These are phyloP conservation scores for Scytalidium lignicola DNA, from an alignment of 2,329 filamentous ascomycete genomes.

Conservation along the genomic window DNA sequence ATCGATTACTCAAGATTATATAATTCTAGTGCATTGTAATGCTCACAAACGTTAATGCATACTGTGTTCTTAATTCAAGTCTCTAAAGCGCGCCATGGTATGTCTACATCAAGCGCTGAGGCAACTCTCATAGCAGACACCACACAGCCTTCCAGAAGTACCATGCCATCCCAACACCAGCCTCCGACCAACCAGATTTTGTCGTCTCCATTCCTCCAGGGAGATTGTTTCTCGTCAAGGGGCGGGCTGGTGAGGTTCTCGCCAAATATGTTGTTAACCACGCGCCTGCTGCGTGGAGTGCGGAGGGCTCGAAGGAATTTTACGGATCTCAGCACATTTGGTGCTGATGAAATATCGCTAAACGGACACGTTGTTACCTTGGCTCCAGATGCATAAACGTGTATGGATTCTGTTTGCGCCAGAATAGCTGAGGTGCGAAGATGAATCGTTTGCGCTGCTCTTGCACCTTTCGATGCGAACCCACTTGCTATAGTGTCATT, in stretches of 20 bases:
- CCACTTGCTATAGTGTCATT: conserved; percentile 5
- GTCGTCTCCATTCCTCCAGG: conserved; percentile 49
- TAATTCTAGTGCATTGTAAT: neutral
- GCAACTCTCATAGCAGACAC: conserved; percentile 54
- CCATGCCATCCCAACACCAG: conserved; percentile 64
- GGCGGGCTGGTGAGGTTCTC: conserved; percentile 2
- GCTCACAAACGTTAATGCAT: neutral
- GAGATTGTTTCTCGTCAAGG: conserved; percentile 14
- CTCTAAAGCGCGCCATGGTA: conserved; percentile 29
- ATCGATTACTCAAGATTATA: neutral
- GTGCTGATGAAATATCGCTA: conserved; percentile 25
- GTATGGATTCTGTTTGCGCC: conserved; percentile 38
- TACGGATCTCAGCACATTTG: conserved; percentile 38
- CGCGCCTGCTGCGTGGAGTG: conserved; percentile 39
- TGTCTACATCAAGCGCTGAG: conserved; percentile 41
- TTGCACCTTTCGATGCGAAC: conserved; percentile 6
- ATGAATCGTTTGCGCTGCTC: conserved; percentile 19
- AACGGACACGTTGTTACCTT: conserved; percentile 48
- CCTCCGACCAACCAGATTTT: conserved; percentile 52
- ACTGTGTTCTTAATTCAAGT: neutral
- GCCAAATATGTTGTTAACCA: conserved; percentile 42
- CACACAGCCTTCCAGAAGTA: conserved; percentile 55
- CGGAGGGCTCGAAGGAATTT: conserved; percentile 49
- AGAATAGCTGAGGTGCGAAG: conserved; percentile 17
- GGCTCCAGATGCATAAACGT: conserved; percentile 44